Percentiles rank a stretch among this genome's conserved stretches.
Evolutionary conservation across 495 filamentous ascomycete genomes (phyloP).

Genomic region (Aspergillus funiculosus): DNA sequence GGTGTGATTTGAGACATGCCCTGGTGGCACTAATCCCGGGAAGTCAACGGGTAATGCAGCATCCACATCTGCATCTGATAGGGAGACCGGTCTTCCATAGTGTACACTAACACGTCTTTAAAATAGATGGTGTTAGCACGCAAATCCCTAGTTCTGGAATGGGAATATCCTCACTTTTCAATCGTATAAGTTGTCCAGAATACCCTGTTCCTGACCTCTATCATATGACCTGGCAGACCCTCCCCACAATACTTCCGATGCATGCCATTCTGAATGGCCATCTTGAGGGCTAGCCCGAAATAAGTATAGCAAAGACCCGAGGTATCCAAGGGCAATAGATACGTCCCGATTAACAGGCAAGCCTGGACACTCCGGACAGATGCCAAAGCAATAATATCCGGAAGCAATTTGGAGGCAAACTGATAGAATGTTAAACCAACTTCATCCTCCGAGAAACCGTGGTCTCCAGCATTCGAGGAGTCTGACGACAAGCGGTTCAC

Average conservation of each 20-base stretch:
- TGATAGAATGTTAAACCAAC: conserved; percentile 50
- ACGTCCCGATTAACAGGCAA: conserved; percentile 45
- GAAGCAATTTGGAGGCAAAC: conserved; percentile 44
- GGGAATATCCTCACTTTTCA: conserved; percentile 45
- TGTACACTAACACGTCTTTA: conserved; percentile 41
- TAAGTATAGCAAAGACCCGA: conserved; percentile 49
- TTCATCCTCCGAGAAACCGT: conserved; percentile 46
- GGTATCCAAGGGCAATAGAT: conserved; percentile 46
- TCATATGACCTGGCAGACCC: conserved; percentile 36
- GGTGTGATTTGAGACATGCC: conserved; percentile 38
- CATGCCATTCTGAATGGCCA: conserved; percentile 53
- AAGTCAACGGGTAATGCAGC: conserved; percentile 43
- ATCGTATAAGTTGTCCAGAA: conserved; percentile 51
- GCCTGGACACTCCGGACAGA: conserved; percentile 50
- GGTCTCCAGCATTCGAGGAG: conserved; percentile 30
- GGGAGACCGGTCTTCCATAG: conserved; percentile 43
- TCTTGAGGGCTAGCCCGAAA: conserved; percentile 44
- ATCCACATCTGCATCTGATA: conserved; percentile 43
- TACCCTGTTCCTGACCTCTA: conserved; percentile 45
- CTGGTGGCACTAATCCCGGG: conserved; percentile 31
- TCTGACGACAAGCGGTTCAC: conserved; percentile 34
- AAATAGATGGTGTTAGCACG: conserved; percentile 14
- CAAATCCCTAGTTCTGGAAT: background rate
- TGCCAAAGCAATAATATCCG: conserved; percentile 50
- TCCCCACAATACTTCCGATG: conserved; percentile 45